A percentile compares a stretch with the other conserved stretches of the same genome.
Evolutionary conservation across 441 rosid species (phyloP).

Genomic region (Isatis lusitanica): DNA sequence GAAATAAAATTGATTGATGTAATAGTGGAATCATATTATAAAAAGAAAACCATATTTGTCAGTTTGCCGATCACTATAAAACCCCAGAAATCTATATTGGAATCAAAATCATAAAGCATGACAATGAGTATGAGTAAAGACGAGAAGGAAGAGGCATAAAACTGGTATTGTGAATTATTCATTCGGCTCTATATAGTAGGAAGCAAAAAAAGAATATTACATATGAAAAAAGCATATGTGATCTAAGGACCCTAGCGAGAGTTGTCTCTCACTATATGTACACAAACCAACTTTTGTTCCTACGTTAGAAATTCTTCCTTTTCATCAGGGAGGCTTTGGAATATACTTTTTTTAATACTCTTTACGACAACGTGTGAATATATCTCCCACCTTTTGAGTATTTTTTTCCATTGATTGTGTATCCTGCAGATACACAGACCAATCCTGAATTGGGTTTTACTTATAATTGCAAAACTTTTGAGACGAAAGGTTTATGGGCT

Average conservation of each 20-base stretch:
- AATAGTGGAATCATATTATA: not conserved
- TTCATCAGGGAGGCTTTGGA: conserved; percentile 19
- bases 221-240: conserved; percentile 24
- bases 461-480: not conserved
- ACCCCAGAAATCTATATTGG: not conserved
- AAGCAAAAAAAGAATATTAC: conserved; percentile 30
- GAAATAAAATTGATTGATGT: too few relatives aligned
- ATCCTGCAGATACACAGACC: conserved; percentile 25
- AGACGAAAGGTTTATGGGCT: not conserved
- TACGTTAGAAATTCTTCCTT: conserved; percentile 30
- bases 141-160: not conserved
- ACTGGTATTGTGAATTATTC: conserved; percentile 5
- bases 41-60: not conserved
- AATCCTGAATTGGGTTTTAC: not conserved
- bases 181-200: conserved; percentile 8
- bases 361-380: conserved; percentile 23
- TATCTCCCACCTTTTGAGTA: conserved; percentile 1
- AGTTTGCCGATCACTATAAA: not conserved
- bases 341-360: not conserved
- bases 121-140: not conserved
- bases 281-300: conserved; percentile 28
- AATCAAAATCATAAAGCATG: conserved; percentile 2
- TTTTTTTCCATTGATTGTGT: conserved; percentile 28
- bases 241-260: conserved; percentile 27
- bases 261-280: conserved; percentile 32